Conservation (phyloP, 768 basidiomycete genomes). For the Strobilomyces dryophilus region DNA sequence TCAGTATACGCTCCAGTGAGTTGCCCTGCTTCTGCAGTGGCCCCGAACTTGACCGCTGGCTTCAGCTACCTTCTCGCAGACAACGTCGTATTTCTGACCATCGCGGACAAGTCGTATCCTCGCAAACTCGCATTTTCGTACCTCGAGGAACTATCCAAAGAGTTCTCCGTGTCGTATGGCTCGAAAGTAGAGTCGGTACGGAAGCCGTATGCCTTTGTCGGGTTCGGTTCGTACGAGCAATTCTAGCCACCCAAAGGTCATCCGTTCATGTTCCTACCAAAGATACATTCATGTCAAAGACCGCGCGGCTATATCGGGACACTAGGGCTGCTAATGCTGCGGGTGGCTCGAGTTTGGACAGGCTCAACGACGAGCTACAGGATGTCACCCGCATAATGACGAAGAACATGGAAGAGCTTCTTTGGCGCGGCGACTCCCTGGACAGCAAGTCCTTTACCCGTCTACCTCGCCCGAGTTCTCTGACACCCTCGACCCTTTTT, state of each 20-base stretch:
- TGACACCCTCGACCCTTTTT: conserved; percentile 1
- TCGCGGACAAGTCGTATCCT: conserved; percentile 96
- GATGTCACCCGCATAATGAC: conserved; percentile 99
- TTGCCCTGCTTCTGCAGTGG: conserved; percentile 15
- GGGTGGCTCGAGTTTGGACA: conserved; percentile 66
- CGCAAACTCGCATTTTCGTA: conserved; percentile 97
- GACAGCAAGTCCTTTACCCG: conserved; percentile 62
- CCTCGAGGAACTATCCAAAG: conserved; percentile 94
- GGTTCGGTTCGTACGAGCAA: conserved; percentile 73
- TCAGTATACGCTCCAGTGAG: conserved; percentile 92
- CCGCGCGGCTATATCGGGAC: conserved; percentile 91
- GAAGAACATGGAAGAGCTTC: conserved; percentile 98
- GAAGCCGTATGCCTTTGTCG: conserved; percentile 98
- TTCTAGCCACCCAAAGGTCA: not conserved
- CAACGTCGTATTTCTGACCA: conserved; percentile 92
- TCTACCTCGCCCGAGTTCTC: not conserved
- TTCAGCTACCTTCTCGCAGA: conserved; percentile 89
- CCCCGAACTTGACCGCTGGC: conserved; percentile 6
- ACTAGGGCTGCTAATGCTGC: conserved; percentile 79
- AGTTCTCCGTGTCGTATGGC: conserved; percentile 91
- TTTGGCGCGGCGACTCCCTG: conserved; percentile 97
- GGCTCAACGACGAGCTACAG: conserved; percentile 91
- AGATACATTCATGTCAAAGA: conserved; percentile 99
- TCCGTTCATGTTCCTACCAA: conserved; percentile 1
- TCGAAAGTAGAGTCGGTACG: conserved; percentile 87